Evolutionary conservation across 1,284 basidiomycete genomes (phyloP).

Genomic region (Psilocybe mexicana): DNA sequence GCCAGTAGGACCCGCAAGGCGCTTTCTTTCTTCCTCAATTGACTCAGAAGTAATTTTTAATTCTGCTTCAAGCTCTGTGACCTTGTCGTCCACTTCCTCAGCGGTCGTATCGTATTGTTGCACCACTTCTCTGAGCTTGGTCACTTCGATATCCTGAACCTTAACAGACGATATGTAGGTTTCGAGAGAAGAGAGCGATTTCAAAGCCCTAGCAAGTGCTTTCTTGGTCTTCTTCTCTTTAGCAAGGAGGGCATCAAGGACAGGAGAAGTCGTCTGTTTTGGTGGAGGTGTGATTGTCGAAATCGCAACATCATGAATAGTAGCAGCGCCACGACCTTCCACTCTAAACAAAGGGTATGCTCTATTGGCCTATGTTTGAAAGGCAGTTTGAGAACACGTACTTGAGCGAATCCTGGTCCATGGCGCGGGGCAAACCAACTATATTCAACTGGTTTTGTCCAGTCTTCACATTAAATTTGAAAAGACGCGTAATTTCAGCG

Average conservation of each 20-base stretch:
- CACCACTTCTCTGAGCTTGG: slow-evolving; percentile 32
- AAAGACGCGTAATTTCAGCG: slow-evolving; percentile 31
- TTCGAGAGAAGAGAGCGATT: slow-evolving; percentile 29
- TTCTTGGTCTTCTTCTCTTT: slow-evolving; percentile 19
- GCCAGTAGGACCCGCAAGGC: slow-evolving; percentile 13
- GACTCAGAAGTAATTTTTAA: slow-evolving; percentile 23
- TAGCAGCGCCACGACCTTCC: slow-evolving; percentile 33
- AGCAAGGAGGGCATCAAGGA: slow-evolving; percentile 4
- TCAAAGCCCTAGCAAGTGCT: slow-evolving; percentile 29
- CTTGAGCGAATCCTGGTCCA: slow-evolving; percentile 35
- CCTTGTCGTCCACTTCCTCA: slow-evolving; percentile 33
- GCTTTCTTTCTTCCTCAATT: slow-evolving; percentile 25
- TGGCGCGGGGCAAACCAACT: slow-evolving; percentile 28
- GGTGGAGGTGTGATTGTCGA: slow-evolving; percentile 19
- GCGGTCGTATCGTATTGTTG: slow-evolving; percentile 32
- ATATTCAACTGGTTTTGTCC: slow-evolving; percentile 36
- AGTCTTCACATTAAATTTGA: slow-evolving; percentile 29
- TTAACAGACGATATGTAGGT: slow-evolving; percentile 33
- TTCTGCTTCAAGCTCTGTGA: slow-evolving; percentile 27
- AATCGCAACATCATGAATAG: slow-evolving; percentile 34
- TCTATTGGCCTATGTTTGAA: background rate
- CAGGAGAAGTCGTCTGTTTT: slow-evolving; percentile 17
- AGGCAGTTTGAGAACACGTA: slow-evolving; percentile 13
- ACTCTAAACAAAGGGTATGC: slow-evolving; percentile 21
- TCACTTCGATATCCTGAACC: slow-evolving; percentile 30